Conservation (phyloP, 106 monocot species). For the Posidonia australis region DNA sequence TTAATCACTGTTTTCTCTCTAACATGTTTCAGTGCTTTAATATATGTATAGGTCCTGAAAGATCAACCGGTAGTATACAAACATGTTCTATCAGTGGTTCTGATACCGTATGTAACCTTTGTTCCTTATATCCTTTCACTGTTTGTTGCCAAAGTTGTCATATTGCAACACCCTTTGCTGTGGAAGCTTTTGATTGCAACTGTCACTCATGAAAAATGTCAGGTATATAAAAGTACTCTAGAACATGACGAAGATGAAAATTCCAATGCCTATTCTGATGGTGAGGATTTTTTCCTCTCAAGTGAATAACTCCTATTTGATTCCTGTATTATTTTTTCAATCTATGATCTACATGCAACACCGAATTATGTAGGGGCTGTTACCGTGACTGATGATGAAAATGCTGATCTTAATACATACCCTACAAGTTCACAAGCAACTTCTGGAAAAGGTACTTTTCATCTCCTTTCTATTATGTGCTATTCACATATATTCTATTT, state of each 20-base stretch:
- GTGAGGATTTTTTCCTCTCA: conserved; percentile 1
- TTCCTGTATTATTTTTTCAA: background rate
- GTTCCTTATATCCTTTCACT: background rate
- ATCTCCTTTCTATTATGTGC: background rate
- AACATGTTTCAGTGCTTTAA: background rate
- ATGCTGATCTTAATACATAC: conserved; percentile 2
- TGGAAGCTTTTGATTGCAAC: background rate
- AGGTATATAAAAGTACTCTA: conserved; percentile 8
- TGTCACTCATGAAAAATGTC: background rate
- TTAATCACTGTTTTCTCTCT: background rate
- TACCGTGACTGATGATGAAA: conserved; percentile 4
- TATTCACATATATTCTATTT: background rate
- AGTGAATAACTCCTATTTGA: background rate
- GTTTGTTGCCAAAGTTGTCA: background rate
- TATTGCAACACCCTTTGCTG: background rate
- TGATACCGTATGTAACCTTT: conserved; percentile 1
- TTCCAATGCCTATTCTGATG: conserved; percentile 7
- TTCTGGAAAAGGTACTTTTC: conserved; percentile 16
- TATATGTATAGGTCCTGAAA: conserved; percentile 15
- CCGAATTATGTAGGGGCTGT: conserved; percentile 10
- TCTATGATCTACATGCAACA: background rate
- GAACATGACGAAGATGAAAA: background rate
- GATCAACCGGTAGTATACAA: conserved; percentile 5
- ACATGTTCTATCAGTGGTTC: background rate
- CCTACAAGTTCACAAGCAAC: conserved; percentile 6